Percentiles rank a stretch among this genome's conserved stretches.
Conservation (phyloP, 1,284 basidiomycete genomes). For the Stygiomarasmius scandens region DNA sequence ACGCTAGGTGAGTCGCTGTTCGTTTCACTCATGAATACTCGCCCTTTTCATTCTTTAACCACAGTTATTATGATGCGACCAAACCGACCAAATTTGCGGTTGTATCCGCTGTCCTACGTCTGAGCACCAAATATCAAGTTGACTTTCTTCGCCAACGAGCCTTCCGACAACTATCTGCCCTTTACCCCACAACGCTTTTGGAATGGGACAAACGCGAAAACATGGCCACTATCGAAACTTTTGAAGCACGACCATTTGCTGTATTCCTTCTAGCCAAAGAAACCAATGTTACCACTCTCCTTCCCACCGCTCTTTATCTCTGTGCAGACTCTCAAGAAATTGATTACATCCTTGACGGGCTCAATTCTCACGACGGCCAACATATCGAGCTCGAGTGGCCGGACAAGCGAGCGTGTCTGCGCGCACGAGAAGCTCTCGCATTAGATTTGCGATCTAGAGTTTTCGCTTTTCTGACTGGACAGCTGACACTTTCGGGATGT, state of each 20-base stretch:
- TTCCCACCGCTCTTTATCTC: constrained; percentile 25
- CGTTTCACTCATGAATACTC: not conserved
- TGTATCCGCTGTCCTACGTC: constrained; percentile 26
- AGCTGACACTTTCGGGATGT: constrained; percentile 17
- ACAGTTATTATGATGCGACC: constrained; percentile 15
- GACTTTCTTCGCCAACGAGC: constrained; percentile 26
- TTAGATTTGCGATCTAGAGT: constrained; percentile 22
- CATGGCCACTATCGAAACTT: constrained; percentile 21
- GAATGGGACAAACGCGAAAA: constrained; percentile 29
- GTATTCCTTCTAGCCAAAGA: constrained; percentile 24
- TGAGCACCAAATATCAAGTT: constrained; percentile 32
- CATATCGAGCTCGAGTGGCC: constrained; percentile 26
- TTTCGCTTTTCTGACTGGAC: constrained; percentile 22
- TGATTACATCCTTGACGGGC: constrained; percentile 25
- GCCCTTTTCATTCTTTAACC: too few relatives aligned
- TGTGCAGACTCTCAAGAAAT: constrained; percentile 24
- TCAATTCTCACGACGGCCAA: constrained; percentile 19
- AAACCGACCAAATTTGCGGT: constrained; percentile 10
- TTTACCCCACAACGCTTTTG: constrained; percentile 29
- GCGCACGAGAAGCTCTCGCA: constrained; percentile 23
- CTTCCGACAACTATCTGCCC: constrained; percentile 27
- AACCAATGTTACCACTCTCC: constrained; percentile 22
- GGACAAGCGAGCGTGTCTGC: constrained; percentile 26
- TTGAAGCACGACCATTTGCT: constrained; percentile 25
- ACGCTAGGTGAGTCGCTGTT: constrained; percentile 8